Conservation (phyloP, 1,284 basidiomycete genomes). For the Ceratobasidium theobromae region DNA sequence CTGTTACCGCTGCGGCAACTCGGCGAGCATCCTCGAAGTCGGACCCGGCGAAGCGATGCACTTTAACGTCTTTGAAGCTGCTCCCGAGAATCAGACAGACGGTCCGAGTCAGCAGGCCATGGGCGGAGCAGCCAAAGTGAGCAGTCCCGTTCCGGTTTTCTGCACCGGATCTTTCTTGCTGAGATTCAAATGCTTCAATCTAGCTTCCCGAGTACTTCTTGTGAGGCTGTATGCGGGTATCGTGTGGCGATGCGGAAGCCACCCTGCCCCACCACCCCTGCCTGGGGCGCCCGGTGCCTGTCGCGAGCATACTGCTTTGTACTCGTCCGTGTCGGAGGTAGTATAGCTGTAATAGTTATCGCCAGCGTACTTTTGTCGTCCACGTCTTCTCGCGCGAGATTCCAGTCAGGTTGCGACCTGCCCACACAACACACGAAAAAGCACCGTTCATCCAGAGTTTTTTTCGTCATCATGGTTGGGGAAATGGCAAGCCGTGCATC, state of each 20-base stretch:
- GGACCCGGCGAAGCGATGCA: slow-evolving; percentile 86
- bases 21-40: slow-evolving; percentile 94
- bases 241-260: no score
- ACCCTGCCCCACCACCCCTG: not conserved
- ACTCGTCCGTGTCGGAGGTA: not conserved
- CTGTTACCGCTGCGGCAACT: slow-evolving; percentile 97
- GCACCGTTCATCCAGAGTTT: no score
- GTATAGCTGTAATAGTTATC: not conserved
- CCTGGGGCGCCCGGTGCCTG: not conserved
- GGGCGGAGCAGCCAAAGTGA: slow-evolving; percentile 55
- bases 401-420: not conserved
- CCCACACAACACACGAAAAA: not conserved
- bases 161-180: not conserved
- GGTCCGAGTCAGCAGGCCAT: slow-evolving; percentile 72
- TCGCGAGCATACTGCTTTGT: not conserved
- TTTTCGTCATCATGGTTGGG: not conserved
- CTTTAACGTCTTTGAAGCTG: slow-evolving; percentile 98
- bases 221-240: not conserved
- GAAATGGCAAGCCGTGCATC: not conserved
- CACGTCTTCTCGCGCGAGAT: not conserved
- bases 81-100: slow-evolving; percentile 94
- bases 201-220: slow-evolving; percentile 35
- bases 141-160: not conserved
- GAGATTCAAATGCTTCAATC: not conserved
- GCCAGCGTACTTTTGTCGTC: no score